phyloP scores from a whole-genome alignment of 139 green algal species.

The Coelastrella sp. region DNA sequence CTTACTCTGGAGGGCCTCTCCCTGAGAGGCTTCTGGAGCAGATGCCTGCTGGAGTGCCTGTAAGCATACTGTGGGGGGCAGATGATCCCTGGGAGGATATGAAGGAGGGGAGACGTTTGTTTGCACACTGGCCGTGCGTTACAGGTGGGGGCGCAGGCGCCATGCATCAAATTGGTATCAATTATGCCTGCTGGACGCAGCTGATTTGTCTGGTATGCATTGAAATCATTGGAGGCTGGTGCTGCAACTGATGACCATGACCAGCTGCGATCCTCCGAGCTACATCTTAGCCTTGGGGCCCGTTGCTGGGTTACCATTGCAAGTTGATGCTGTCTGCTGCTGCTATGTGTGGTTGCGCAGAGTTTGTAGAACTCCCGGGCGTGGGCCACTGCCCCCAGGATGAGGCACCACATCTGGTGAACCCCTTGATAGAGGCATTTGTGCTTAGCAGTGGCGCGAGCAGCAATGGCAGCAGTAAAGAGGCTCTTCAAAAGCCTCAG shows the following conservation, averaged over 20 bases:
- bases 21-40: constrained; percentile 90
- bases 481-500: not conserved
- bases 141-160: constrained; percentile 13
- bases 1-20: constrained; percentile 89
- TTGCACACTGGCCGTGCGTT: constrained; percentile 67
- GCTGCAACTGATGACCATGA: not conserved
- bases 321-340: not conserved
- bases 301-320: too few species aligned
- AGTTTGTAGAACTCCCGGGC: constrained; percentile 89
- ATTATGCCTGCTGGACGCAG: not conserved
- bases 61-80: constrained; percentile 92
- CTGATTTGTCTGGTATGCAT: too few species aligned
- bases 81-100: constrained; percentile 92
- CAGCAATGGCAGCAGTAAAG: not conserved
- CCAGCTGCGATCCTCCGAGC: too few species aligned
- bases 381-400: constrained; percentile 91
- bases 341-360: constrained; percentile 57
- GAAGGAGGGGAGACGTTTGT: constrained; percentile 72
- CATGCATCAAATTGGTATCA: not conserved
- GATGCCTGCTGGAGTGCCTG: constrained; percentile 61
- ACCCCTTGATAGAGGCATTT: constrained; percentile 87
- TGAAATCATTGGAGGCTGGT: not conserved
- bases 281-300: too few species aligned
- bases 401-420: constrained; percentile 92
- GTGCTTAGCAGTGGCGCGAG: constrained; percentile 47